Base-by-base conservation (phyloP, 1,139 yeast genomes). In the Zygosaccharomyces sapae region DNA sequence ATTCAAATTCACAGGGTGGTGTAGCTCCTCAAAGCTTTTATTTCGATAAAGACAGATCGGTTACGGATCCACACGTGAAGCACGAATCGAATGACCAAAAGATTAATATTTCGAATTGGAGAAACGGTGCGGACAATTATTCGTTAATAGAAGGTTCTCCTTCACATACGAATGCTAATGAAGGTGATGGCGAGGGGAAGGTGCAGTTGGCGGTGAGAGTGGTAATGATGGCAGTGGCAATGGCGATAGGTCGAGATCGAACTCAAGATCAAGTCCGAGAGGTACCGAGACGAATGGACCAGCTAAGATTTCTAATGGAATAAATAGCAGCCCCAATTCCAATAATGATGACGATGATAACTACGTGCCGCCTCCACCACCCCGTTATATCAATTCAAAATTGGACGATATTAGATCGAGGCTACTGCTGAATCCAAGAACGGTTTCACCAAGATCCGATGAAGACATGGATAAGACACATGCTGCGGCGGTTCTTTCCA, bases 401-500 rank as follows among this genome's bases (percentile, higher is more conserved):
- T 52, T 64, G 33, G 66, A 63, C 43, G 67, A 55, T n/a, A 44
- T 63, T 29, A 45, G 65, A 36, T 52, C 59, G 13, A 50, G 67
- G 38, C 45, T 63, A 20, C 46, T 64, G 20, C 47, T 55, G 30
- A 54, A 56, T 36, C 62, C 65, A 20, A 47, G 52, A 25, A 40
- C 51, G 4, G 40, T 47, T 13, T 34, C 53, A 2, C 43, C 52
- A 4, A 48, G 47, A 30, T 48, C 48, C 5, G 55, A 52, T 33
- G 61, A 57, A 16, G 61, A 59, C 33, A 45, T 59, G 44, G 66
- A 61, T 19, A 54, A 55, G 12, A 67, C 67, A 6, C 51, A 54
- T 20, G 67, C 67, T 0, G 68, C 66, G 5, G 65, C 61, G 2
- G 66, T 62, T 2, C 45, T 64, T 24, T 63, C 67, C 6, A 61